Evolutionary conservation across 257 asterid species (phyloP).

Genomic region (Nyctanthes arbortristis): DNA sequence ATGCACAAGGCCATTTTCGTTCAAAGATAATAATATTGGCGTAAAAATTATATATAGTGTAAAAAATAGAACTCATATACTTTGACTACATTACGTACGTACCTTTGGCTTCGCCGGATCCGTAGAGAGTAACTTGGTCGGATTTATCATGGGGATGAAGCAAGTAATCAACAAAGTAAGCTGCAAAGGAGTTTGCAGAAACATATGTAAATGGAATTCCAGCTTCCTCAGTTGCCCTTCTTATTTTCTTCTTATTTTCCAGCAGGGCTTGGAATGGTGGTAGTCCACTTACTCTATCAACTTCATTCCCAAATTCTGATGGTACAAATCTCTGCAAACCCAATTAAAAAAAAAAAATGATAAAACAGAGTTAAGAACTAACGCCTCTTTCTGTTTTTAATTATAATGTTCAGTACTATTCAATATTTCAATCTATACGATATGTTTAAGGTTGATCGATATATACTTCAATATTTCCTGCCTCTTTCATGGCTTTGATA

Average conservation of each 20-base stretch:
- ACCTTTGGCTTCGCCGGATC: constrained; percentile 33
- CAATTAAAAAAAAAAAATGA: too few relatives aligned
- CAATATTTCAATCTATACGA: too few relatives aligned
- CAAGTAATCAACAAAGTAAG: constrained; percentile 35
- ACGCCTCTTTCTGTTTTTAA: too few relatives aligned
- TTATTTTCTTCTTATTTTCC: constrained; percentile 34
- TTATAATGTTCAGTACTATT: not conserved
- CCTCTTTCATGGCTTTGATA: constrained; percentile 39
- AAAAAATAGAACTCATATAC: too few relatives aligned
- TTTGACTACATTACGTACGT: not conserved
- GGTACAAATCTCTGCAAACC: constrained; percentile 39
- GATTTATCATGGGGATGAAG: constrained; percentile 29
- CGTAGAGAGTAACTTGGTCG: constrained; percentile 27
- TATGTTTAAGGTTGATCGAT: not conserved
- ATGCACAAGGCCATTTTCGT: too few relatives aligned
- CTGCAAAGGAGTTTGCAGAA: constrained; percentile 37
- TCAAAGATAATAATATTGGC: too few relatives aligned
- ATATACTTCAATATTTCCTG: constrained; percentile 35
- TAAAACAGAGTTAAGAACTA: too few relatives aligned
- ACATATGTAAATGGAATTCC: constrained; percentile 37
- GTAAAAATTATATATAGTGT: too few relatives aligned
- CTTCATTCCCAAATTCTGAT: constrained; percentile 44
- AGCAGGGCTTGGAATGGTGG: constrained; percentile 32
- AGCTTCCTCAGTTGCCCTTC: constrained; percentile 44
- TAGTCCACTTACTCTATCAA: constrained; percentile 32